Conservation (phyloP, 2,329 filamentous ascomycete species). For the Taxawa tesnikishii region DNA sequence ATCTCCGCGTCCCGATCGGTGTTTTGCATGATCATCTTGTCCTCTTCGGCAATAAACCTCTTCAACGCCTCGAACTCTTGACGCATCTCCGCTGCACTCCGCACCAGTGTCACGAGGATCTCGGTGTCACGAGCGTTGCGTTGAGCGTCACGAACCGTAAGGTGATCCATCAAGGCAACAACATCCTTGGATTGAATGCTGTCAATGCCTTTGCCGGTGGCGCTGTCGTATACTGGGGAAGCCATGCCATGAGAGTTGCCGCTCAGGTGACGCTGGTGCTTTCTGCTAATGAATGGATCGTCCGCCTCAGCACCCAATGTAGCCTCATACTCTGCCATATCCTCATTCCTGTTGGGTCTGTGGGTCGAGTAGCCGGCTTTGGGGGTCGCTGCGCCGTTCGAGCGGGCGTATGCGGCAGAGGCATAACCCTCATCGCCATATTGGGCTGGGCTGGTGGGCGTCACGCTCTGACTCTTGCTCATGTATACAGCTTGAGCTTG, state of each 20-base stretch:
- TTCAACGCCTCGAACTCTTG: constrained; percentile 94
- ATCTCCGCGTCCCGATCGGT: constrained; percentile 82
- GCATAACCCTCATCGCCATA: constrained; percentile 10
- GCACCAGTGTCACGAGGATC: constrained; percentile 85
- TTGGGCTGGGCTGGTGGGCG: constrained; percentile 5
- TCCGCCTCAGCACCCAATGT: constrained; percentile 26
- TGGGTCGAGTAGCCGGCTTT: neutral
- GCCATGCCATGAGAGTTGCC: constrained; percentile 86
- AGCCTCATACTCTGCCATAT: constrained; percentile 22
- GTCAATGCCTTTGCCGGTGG: constrained; percentile 78
- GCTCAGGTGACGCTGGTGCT: constrained; percentile 58
- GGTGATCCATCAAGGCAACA: constrained; percentile 93
- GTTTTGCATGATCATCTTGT: constrained; percentile 75
- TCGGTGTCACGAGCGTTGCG: constrained; percentile 93
- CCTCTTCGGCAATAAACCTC: constrained; percentile 78
- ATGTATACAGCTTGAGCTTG: constrained; percentile 5
- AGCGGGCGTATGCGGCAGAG: constrained; percentile 9
- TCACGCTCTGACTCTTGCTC: constrained; percentile 2
- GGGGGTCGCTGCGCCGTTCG: constrained; percentile 5
- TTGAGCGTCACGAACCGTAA: constrained; percentile 93
- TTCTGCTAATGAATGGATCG: constrained; percentile 54
- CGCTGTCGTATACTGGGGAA: constrained; percentile 80
- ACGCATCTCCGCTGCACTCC: constrained; percentile 91
- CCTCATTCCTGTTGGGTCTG: constrained; percentile 2
- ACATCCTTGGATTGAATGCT: constrained; percentile 94